These are phyloP conservation scores for Wallacemonas sp. DNA, from an alignment of 208 protist species.

Conservation along the genomic window DNA sequence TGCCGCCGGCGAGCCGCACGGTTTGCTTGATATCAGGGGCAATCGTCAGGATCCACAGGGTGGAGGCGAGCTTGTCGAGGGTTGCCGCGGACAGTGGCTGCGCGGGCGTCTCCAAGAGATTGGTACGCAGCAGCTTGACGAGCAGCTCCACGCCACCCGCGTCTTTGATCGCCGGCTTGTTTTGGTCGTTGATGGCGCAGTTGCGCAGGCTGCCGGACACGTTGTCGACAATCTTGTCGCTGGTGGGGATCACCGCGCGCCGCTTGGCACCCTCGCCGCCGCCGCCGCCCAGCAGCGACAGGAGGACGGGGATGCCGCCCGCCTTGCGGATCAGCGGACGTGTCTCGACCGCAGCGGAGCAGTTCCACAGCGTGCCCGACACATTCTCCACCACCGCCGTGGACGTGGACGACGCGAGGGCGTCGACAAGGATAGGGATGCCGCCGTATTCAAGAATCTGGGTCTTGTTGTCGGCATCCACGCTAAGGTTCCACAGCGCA, in stretches of 20 bases:
- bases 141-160: constrained; percentile 84
- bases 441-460: constrained; percentile 91
- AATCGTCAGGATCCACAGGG: constrained; percentile 91
- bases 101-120: constrained; percentile 5
- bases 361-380: constrained; percentile 94
- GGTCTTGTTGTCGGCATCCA: constrained; percentile 91
- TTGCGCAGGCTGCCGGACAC: constrained; percentile 90
- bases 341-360: constrained; percentile 82
- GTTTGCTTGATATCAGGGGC: constrained; percentile 90
- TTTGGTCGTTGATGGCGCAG: constrained; percentile 93
- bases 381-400: constrained; percentile 89
- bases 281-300: constrained; percentile 54
- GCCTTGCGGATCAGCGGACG: constrained; percentile 82
- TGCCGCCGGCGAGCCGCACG: constrained; percentile 72
- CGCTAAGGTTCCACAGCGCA: constrained; percentile 92
- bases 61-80: constrained; percentile 89
- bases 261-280: neutral
- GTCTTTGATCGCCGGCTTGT: constrained; percentile 87
- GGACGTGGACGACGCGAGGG: constrained; percentile 69
- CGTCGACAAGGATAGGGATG: constrained; percentile 71
- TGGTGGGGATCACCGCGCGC: constrained; percentile 25
- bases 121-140: constrained; percentile 44
- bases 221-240: constrained; percentile 91
- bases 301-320: constrained; percentile 79
- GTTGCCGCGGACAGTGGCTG: constrained; percentile 49